Conservation (phyloP, 805 yeast species). For the Saturnispora galanensis region DNA sequence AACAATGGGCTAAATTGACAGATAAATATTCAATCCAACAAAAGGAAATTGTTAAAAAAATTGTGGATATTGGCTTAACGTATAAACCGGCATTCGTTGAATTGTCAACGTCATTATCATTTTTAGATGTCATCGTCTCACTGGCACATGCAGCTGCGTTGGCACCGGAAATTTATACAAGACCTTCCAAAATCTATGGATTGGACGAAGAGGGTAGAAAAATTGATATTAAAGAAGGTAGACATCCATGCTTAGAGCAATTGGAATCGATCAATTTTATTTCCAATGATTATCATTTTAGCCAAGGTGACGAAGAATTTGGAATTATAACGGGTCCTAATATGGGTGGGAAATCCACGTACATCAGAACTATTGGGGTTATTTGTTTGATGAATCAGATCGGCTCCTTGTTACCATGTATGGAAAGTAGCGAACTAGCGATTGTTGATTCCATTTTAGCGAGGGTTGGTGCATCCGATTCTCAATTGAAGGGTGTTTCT, state of each 20-base stretch:
- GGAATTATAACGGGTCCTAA: constrained; percentile 90
- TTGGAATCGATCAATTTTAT: constrained; percentile 89
- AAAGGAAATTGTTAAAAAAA: constrained; percentile 69
- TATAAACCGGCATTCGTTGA: constrained; percentile 71
- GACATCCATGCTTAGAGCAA: constrained; percentile 92
- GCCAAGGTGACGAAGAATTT: constrained; percentile 51
- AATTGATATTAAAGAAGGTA: constrained; percentile 56
- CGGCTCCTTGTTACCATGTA: constrained; percentile 82
- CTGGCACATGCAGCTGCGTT: constrained; percentile 79
- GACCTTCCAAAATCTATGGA: constrained; percentile 50
- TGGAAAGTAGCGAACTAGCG: constrained; percentile 61
- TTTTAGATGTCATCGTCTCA: constrained; percentile 72
- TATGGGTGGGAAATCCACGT: constrained; percentile 97
- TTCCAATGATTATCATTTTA: constrained; percentile 73
- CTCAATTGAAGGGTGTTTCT: constrained; percentile 92
- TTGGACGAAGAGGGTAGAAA: constrained; percentile 39
- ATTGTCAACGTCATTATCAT: constrained; percentile 53
- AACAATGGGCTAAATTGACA: constrained; percentile 47
- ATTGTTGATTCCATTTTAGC: constrained; percentile 88
- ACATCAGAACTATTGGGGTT: constrained; percentile 82
- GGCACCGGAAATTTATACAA: constrained; percentile 70
- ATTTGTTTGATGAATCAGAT: constrained; percentile 80
- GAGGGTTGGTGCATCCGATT: constrained; percentile 98
- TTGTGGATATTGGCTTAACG: constrained; percentile 69
- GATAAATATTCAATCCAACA: constrained; percentile 68